Percentiles rank a stretch among this genome's conserved stretches.
phyloP scores from a whole-genome alignment of 2,329 filamentous ascomycete species.

The Akanthomyces muscarius region DNA sequence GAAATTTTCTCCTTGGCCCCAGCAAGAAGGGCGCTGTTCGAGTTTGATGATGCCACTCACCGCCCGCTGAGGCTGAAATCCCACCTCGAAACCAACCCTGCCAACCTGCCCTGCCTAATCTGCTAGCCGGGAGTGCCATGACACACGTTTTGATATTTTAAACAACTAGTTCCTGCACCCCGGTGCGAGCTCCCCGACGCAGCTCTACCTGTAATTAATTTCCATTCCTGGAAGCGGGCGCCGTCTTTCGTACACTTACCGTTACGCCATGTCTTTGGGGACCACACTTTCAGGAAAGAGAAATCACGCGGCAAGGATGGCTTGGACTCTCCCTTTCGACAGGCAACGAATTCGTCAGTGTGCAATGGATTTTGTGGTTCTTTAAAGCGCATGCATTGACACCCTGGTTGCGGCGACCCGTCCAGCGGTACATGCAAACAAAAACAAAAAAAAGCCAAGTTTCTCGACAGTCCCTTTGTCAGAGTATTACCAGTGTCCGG shows the following conservation, averaged over 20 bases:
- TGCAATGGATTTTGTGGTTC: not conserved
- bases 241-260: not conserved
- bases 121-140: not conserved
- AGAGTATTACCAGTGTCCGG: not conserved
- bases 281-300: not conserved
- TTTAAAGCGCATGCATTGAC: not conserved
- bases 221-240: not conserved
- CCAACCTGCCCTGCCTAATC: not conserved
- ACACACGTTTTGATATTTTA: not conserved
- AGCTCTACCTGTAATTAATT: not conserved
- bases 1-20: constrained; percentile 11
- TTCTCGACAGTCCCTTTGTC: not conserved
- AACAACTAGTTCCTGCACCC: not conserved
- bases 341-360: not conserved
- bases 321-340: too few species aligned
- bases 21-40: not conserved
- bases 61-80: constrained; percentile 10
- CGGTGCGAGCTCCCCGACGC: not conserved
- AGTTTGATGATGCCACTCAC: constrained; percentile 7
- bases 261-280: not conserved
- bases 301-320: not conserved
- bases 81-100: constrained; percentile 3
- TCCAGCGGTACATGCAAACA: not conserved
- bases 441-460: not conserved
- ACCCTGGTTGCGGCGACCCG: not conserved